These are phyloP conservation scores for Hippophae rhamnoides DNA, from an alignment of 306 rosid species.

Conservation along the genomic window DNA sequence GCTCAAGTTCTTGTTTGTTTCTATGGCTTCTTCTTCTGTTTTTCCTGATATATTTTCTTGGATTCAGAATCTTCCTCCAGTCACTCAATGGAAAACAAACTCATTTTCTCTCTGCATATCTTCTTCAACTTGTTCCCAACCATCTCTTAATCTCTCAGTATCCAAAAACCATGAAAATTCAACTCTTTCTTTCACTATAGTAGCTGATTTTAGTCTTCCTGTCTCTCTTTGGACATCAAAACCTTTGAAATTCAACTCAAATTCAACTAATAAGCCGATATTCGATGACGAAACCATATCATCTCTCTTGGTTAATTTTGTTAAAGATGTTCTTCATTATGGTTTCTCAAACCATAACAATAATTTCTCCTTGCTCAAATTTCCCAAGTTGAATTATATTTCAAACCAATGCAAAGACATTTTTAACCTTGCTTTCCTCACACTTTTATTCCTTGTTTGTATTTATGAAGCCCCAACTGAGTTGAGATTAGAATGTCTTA, in stretches of 20 bases:
- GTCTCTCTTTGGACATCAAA: conserved; percentile 75
- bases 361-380: conserved; percentile 28
- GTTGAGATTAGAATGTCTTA: conserved; percentile 50
- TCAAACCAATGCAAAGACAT: conserved; percentile 34
- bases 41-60: conserved; percentile 59
- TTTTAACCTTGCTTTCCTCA: conserved; percentile 59
- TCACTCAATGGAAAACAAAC: conserved; percentile 52
- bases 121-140: conserved; percentile 49
- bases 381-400: conserved; percentile 35
- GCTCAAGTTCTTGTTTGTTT: conserved; percentile 2
- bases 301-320: conserved; percentile 45
- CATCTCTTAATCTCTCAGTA: conserved; percentile 59
- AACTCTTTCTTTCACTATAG: conserved; percentile 36
- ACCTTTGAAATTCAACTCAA: conserved; percentile 37
- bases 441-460: conserved; percentile 62
- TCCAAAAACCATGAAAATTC: conserved; percentile 35
- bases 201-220: conserved; percentile 56
- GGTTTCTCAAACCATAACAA: conserved; percentile 41
- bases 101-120: conserved; percentile 40
- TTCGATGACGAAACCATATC: conserved; percentile 36
- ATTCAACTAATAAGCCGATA: conserved; percentile 6
- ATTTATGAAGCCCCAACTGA: conserved; percentile 68
- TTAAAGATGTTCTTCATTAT: conserved; percentile 61
- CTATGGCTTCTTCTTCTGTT: conserved; percentile 46
- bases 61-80: conserved; percentile 71